Percentiles rank a stretch among this genome's conserved stretches.
Conservation (phyloP, 495 filamentous ascomycete genomes). For the Aspergillus haitiensis region DNA sequence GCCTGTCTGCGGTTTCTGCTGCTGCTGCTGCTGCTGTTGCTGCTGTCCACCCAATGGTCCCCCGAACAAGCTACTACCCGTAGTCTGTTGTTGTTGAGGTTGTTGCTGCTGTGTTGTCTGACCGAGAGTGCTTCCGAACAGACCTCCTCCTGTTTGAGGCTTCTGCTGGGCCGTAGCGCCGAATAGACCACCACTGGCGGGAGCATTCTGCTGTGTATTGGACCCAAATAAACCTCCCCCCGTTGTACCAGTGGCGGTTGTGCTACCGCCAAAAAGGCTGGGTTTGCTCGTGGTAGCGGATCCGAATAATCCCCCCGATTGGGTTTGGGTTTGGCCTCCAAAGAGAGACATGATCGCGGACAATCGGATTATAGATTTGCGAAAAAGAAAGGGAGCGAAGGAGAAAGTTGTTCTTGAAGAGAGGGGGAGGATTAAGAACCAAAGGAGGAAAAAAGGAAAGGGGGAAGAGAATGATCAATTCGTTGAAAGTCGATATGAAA, state of each 20-base stretch:
- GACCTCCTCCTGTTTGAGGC: constrained; percentile 30
- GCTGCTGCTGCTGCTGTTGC: constrained; percentile 43
- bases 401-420: neutral
- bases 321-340: constrained; percentile 24
- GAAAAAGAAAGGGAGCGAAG: neutral
- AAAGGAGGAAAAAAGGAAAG: neutral
- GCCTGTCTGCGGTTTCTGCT: constrained; percentile 42
- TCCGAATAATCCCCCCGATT: constrained; percentile 21
- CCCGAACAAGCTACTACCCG: constrained; percentile 42
- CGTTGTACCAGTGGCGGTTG: constrained; percentile 30
- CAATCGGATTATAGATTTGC: neutral
- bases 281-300: constrained; percentile 34
- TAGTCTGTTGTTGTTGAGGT: constrained; percentile 21
- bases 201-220: neutral
- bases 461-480: neutral
- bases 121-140: constrained; percentile 29
- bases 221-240: constrained; percentile 3
- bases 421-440: neutral
- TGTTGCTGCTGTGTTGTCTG: constrained; percentile 30
- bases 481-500: neutral
- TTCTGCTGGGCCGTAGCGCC: constrained; percentile 36
- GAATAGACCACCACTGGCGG: constrained; percentile 38
- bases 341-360: constrained; percentile 41
- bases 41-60: constrained; percentile 29
- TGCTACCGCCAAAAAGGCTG: constrained; percentile 36